Evolutionary conservation across 1,284 basidiomycete species (phyloP), one percentile per base, ranked within the genome.

Genomic region (Cerioporus squamosus): DNA sequence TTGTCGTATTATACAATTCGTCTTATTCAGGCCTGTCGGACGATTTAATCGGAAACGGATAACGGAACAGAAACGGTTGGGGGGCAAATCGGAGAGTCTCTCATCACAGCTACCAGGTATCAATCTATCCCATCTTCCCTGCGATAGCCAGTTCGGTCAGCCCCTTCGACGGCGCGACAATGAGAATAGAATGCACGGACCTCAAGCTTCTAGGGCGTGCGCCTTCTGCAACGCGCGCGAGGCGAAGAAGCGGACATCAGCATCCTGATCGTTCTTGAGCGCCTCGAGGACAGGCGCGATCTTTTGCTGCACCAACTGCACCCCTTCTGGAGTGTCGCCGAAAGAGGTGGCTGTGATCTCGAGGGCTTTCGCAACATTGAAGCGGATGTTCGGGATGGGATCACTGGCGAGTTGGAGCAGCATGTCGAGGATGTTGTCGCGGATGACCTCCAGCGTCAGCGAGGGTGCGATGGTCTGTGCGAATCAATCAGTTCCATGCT

Each of bases 341-440:
- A 94, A 89, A 1, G 91, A 87, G 18, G 79, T 79, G 0, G 93
- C 92, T 53, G 98, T 81, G 24, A 93, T 88, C 78, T 98, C 95
- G 66, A 97, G 80, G 18, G 93, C 91, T 76, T 98, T 98, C 45
- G 96, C 93, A 33, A 98, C 95, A 74, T 99, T 99, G 85, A 99
- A 99, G 44, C 97, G 92, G 74, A 99, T 99, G 78, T 99, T 99
- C 57, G 97, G 97, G 70, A 99, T 99, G 9, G 94, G 90, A 74
- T 99, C 97, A 53, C 83, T 82, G 20, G 94, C 91, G 55, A 99
- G 86, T 61, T 89, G 84, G 55, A 97, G 78, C 56, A 99, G 84
- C 26, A 94, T 91, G 47, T 91, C 89, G 64, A 98, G 86, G 64
- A 99, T 92, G 51, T 93, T 93, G 55, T 90, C 85, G 23, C 86